Base-by-base conservation (phyloP, 805 yeast genomes). In the Kluyveromyces wickerhamii region DNA sequence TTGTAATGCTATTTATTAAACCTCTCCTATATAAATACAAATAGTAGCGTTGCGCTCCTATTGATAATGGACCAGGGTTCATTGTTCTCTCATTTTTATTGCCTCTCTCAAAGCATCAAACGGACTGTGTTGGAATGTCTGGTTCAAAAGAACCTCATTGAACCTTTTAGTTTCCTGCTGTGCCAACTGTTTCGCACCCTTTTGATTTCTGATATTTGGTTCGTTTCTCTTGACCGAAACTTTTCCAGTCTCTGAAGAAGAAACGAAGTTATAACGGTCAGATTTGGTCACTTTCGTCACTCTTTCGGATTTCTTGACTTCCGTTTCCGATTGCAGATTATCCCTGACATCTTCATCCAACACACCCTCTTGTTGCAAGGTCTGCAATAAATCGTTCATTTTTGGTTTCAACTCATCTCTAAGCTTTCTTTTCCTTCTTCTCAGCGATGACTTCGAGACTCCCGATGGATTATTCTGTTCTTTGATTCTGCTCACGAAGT, bases 371-470 rank as follows among this genome's bases (percentile, higher is more conserved):
- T 57, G 57, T 15, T 65, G 69, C 34, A 82, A 61, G 12, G 72
- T 74, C 19, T 63, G 62, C 36, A 77, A 60, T 29, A 82, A 57
- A 44, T 82, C 92, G 35, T 68, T 65, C 72, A 82, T 68, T 47
- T 76, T 70, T 4, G 88, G 85, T 46, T 72, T 72, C 40, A 83
- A 60, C 44, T 77, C 73, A 37, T 79, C 81, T 46, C 70, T 72
- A 32, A 67, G 64, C 46, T 68, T 72, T 43, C 83, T 73, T 47
- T 78, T 77, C 44, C 85, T 68, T 54, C 79, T 67, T 50, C 85
- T 68, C 3, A 69, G 41, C 0, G 86, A 64, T 5, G 85, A 76
- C 51, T 81, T 82, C 14, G 86, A 77, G 27, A 82, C 66, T 15
- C 72, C 71, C 12, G 65, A 62, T 48, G 48, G 65, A 48, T 38